These are phyloP conservation scores for Isabelozyma heimii DNA, from an alignment of 805 yeast species.

Conservation along the genomic window DNA sequence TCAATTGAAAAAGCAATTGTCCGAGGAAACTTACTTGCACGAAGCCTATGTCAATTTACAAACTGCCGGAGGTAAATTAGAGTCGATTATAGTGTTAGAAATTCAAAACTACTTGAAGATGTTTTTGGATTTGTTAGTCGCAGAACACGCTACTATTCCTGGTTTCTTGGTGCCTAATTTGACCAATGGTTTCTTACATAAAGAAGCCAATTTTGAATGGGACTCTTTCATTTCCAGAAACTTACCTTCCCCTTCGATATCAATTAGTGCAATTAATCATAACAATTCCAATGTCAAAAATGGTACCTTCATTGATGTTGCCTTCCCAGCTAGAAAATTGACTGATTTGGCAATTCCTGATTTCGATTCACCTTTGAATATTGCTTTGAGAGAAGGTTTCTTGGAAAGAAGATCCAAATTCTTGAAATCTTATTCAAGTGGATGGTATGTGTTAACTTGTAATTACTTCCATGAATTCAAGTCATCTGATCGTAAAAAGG, in stretches of 20 bases:
- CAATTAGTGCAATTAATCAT: slow-evolving; percentile 25
- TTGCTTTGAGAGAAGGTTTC: slow-evolving; percentile 65
- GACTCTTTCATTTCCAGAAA: slow-evolving; percentile 75
- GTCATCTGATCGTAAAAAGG: slow-evolving; percentile 74
- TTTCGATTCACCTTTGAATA: slow-evolving; percentile 67
- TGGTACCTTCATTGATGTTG: slow-evolving; percentile 40
- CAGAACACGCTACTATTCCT: slow-evolving; percentile 70
- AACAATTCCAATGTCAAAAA: slow-evolving; percentile 21
- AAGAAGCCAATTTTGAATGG: slow-evolving; percentile 86
- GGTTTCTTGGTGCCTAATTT: slow-evolving; percentile 64
- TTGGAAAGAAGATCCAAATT: slow-evolving; percentile 90
- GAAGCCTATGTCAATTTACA: slow-evolving; percentile 88
- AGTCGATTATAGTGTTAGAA: slow-evolving; percentile 79
- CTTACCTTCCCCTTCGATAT: slow-evolving; percentile 32
- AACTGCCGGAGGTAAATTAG: slow-evolving; percentile 83
- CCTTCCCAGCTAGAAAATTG: slow-evolving; percentile 34
- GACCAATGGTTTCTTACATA: slow-evolving; percentile 55
- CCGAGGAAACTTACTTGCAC: slow-evolving; percentile 81
- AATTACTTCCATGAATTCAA: slow-evolving; percentile 89
- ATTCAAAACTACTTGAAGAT: slow-evolving; percentile 77
- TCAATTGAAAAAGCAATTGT: slow-evolving; percentile 72
- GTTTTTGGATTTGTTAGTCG: slow-evolving; percentile 68
- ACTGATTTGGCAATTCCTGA: slow-evolving; percentile 62
- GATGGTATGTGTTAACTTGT: slow-evolving; percentile 90
- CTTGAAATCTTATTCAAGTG: slow-evolving; percentile 84